Base-by-base conservation (phyloP, 179 eudicot genomes). In the Pouteria campechiana region DNA sequence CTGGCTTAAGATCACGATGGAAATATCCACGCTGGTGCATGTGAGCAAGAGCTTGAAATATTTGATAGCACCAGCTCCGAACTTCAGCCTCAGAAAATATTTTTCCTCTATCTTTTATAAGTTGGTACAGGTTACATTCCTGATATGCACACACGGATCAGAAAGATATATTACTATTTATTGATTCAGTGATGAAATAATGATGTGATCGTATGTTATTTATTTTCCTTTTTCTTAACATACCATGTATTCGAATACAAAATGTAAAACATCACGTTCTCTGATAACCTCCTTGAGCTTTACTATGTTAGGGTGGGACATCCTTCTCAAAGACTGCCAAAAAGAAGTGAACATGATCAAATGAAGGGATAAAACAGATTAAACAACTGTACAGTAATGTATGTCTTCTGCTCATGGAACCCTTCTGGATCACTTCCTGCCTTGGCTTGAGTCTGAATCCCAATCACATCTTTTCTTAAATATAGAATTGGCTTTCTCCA, bases 1-100 rank as follows among this genome's bases (percentile, higher is more conserved):
- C 96, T 79, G 96, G 96, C 54, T 87, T 87, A 15, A 85, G 89
- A 63, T 89, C 97, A 27, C 97, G 93, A 50, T 89, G 97, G 44
- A 89, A 89, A 64, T 81, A 89, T 21, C 97, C 97, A 40, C 76
- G 79, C 67, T 72, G 93, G 47, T 89, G 97, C 75, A 85, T 85
- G 70, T 74, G 78, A 29, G 93, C 81, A 61, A 89, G 93, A 46
- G 93, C 97, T 64, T 85, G 93, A 65, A 89, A 89, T 17, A 89
- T 89, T 79, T 89, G 97, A 67, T 73, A 85, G 64, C 93, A 78
- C 93, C 93, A 74, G 41, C 52, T 70, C 49, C 65, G 69, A 7
- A 74, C 61, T 65, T 74, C 81, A 44, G 62, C 48, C 41, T 74
- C 81, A 37, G 76, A 38, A 35, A 74, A 74, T 39, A 44, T 55